These are phyloP conservation scores for Beauveria medogensis DNA, from an alignment of 2,329 filamentous ascomycete species.

Conservation along the genomic window DNA sequence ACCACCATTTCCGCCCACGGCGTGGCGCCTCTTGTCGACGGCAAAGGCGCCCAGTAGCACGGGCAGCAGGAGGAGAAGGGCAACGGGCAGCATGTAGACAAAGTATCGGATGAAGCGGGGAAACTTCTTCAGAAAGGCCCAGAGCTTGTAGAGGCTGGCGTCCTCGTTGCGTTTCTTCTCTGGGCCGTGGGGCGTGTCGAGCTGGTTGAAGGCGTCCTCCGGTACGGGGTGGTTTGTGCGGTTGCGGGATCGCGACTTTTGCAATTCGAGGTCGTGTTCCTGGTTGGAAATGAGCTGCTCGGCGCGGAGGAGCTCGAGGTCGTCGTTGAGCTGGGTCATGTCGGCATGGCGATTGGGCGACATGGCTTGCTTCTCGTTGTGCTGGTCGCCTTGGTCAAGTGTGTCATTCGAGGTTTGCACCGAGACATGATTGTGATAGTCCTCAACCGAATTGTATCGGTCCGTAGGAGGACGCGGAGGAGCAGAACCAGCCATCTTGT, in stretches of 20 bases:
- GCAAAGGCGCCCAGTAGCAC: conserved; percentile 35
- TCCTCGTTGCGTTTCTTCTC: conserved; percentile 25
- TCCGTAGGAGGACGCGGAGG: conserved; percentile 5
- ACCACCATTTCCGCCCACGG: conserved; percentile 59
- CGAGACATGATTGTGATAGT: conserved; percentile 18
- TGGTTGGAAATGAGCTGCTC: conserved; percentile 38
- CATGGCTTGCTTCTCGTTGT: conserved; percentile 8
- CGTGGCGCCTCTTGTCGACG: conserved; percentile 21
- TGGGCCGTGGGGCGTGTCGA: conserved; percentile 15
- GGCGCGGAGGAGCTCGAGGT: conserved; percentile 40
- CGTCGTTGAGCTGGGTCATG: conserved; percentile 35
- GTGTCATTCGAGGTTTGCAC: conserved; percentile 22
- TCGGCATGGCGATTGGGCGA: conserved; percentile 25
- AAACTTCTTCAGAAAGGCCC: conserved; percentile 39
- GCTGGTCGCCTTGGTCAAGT: conserved; percentile 16
- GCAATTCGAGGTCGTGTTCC: conserved; percentile 25
- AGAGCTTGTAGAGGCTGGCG: conserved; percentile 32
- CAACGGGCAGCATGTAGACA: conserved; percentile 40
- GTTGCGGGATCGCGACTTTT: conserved; percentile 19
- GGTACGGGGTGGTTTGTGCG: conserved; percentile 28
- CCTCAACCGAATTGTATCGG: conserved; percentile 12
- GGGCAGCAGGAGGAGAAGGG: conserved; percentile 36
- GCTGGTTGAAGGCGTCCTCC: conserved; percentile 40
- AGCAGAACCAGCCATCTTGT: conserved; percentile 6
- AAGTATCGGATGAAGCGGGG: conserved; percentile 42